A percentile compares a stretch with the other conserved stretches of the same genome.
These are phyloP conservation scores for Fraxinus pennsylvanica DNA, from an alignment of 257 asterid species.

Conservation along the genomic window DNA sequence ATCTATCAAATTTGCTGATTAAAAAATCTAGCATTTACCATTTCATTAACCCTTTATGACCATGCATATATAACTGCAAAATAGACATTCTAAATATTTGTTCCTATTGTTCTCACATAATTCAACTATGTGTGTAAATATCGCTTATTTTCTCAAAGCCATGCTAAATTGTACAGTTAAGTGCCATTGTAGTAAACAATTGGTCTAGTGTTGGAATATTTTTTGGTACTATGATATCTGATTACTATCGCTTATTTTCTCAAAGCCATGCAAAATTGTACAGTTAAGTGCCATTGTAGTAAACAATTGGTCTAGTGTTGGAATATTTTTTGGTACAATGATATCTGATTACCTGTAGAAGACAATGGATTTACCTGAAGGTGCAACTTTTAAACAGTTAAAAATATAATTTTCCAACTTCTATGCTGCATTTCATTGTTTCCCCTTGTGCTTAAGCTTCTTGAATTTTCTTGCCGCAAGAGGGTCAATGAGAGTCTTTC, in stretches of 20 bases:
- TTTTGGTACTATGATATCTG: neutral
- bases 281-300: neutral
- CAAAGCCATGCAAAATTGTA: neutral
- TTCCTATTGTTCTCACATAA: no score
- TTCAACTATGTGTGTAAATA: no score
- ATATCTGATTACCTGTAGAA: neutral
- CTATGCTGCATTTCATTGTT: neutral
- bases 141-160: neutral
- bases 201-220: neutral
- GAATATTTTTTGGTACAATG: neutral
- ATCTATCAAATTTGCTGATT: neutral
- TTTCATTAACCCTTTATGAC: neutral
- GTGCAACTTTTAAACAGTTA: neutral
- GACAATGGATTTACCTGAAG: neutral
- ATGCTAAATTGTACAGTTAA: neutral
- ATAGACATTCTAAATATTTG: no score
- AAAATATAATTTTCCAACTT: neutral
- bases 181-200: neutral
- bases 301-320: neutral
- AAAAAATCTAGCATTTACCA: neutral
- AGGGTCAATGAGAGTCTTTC: neutral
- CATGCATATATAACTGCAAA: neutral
- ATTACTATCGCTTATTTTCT: neutral
- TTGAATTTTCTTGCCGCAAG: neutral
- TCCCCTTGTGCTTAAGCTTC: neutral